Conservation (phyloP, 192 early-diverging fungal genomes). For the Linderina pennispora region DNA sequence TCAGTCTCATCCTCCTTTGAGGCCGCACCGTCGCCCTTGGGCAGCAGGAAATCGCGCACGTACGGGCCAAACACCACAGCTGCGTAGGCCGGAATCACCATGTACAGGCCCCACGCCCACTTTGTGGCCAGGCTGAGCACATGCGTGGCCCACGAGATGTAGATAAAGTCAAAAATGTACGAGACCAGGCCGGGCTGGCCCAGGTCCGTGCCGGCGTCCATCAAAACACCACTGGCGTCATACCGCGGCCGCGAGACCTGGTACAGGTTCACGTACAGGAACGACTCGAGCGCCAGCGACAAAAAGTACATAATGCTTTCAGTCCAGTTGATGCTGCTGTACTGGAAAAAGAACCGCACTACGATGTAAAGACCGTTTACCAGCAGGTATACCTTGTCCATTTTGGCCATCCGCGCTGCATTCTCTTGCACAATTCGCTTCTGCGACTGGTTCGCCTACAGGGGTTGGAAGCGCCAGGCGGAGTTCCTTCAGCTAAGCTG, state of each 20-base stretch:
- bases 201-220: slow-evolving; percentile 49
- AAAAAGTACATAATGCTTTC: slow-evolving; percentile 9
- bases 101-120: slow-evolving; percentile 40
- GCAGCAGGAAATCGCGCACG: slow-evolving; percentile 14
- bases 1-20: slow-evolving; percentile 12
- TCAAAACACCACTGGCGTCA: slow-evolving; percentile 32
- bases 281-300: slow-evolving; percentile 13
- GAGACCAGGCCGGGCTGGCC: slow-evolving; percentile 46
- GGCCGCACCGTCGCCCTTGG: neutral
- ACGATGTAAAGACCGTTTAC: slow-evolving; percentile 31
- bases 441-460: slow-evolving; percentile 28
- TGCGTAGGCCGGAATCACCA: slow-evolving; percentile 36
- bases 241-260: slow-evolving; percentile 31
- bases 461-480: too few relatives aligned
- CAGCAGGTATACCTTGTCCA: slow-evolving; percentile 13
- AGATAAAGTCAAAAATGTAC: slow-evolving; percentile 82
- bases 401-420: slow-evolving; percentile 18
- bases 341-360: slow-evolving; percentile 19
- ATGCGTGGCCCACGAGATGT: slow-evolving; percentile 75
- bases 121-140: slow-evolving; percentile 26
- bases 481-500: too few relatives aligned
- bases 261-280: slow-evolving; percentile 13
- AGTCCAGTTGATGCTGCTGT: slow-evolving; percentile 33
- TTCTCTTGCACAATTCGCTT: slow-evolving; percentile 40
- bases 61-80: slow-evolving; percentile 24